Evolutionary conservation across 768 basidiomycete species (phyloP), one percentile per base, ranked within the genome.

Genomic region (Jaapia argillacea): DNA sequence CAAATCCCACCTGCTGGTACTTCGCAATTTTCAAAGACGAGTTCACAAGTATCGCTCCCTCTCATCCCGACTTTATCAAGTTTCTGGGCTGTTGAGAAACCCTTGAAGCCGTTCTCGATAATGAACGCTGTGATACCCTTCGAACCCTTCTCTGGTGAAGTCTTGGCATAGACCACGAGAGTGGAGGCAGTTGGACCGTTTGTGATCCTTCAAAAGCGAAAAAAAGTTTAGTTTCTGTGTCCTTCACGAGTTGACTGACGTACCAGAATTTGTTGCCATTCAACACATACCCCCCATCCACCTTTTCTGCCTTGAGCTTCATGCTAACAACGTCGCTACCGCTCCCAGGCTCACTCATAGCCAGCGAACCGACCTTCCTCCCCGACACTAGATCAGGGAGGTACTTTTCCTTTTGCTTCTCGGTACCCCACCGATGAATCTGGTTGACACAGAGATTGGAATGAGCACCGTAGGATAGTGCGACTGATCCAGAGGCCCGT

Each of bases 281-380:
- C 49, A 97, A 60, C 45, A 69, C 66, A 72, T 77, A 96, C 27
- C 87, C 82, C 33, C 79, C 85, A 22, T 75, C 64, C 4, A 81
- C 69, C 66, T 84, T 85, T 51, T 84, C 81, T 20, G 91, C 91
- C 47, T 72, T 79, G 45, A 91, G 66, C 54, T 71, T 71, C 93
- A 97, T 97, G 56, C 87, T 88, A 16, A 96, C 80, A n/a, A 97
- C 92, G 62, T 97, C 92, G 55, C 88, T 91, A 45, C 93, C 93
- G 52, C 83, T 81, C 13, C 85, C 89, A 2, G 84, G 72, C 66
- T 97, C 93, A 53, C 85, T 89, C 93, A 97, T 97, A 2, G 93
- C 93, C 48, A 97, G 68, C 52, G 85, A 81, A 28, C 93, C 93
- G 24, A 97, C 76, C 58, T 86, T 84, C 56, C 69, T 76, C 18